phyloP scores from a whole-genome alignment of 78 protist genomes.

The Speleostelium caveatum region DNA sequence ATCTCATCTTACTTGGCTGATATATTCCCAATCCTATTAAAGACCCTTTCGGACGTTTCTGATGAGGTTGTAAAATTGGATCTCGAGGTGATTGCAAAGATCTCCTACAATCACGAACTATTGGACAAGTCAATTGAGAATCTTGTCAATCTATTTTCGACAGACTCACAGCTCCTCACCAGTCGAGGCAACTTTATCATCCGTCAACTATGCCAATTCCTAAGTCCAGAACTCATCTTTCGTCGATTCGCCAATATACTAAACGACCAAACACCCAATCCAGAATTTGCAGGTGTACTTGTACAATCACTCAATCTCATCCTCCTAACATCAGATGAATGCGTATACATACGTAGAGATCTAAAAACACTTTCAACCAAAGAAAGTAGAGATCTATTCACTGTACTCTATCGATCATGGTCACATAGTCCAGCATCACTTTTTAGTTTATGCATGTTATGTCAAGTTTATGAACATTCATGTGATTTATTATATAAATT shows the following conservation, averaged over 20 bases:
- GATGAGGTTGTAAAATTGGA: conserved; percentile 84
- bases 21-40: conserved; percentile 75
- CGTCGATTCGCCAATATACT: conserved; percentile 46
- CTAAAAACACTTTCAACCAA: conserved; percentile 35
- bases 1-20: conserved; percentile 48
- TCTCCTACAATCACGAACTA: conserved; percentile 25
- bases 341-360: conserved; percentile 59
- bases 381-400: conserved; percentile 71
- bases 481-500: conserved; percentile 62
- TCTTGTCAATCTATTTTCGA: conserved; percentile 21
- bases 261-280: conserved; percentile 45
- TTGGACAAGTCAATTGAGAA: conserved; percentile 63
- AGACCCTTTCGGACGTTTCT: conserved; percentile 56
- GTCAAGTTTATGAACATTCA: conserved; percentile 75
- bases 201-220: conserved; percentile 66
- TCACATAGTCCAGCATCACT: conserved; percentile 74
- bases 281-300: conserved; percentile 84
- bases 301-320: conserved; percentile 91
- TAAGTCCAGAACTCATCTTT: conserved; percentile 76
- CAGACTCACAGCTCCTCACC: conserved; percentile 44
- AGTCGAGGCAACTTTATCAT: conserved; percentile 78
- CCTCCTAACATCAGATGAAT: conserved; percentile 89
- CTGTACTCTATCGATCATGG: conserved; percentile 77
- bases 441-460: conserved; percentile 71
- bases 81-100: conserved; percentile 81